Conservation (phyloP, 225 moss, liverwort and hornwort genomes). For the Polytrichum formosum region DNA sequence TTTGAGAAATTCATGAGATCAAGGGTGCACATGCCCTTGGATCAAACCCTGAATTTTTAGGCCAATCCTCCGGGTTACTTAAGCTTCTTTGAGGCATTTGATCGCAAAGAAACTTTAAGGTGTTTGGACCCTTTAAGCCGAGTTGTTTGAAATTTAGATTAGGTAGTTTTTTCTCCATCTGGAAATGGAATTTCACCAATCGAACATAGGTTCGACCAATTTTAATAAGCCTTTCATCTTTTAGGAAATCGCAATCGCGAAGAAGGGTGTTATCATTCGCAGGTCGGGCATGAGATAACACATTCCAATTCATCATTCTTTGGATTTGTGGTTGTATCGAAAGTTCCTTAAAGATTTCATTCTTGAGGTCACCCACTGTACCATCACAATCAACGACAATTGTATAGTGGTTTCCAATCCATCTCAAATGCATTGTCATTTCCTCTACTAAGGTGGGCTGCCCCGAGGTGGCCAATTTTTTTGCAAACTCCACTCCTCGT, state of each 20-base stretch:
- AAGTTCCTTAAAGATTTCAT: slow-evolving; percentile 21
- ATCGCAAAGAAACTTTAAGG: no score
- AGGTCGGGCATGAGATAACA: slow-evolving; percentile 29
- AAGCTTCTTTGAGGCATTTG: no score
- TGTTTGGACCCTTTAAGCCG: no score
- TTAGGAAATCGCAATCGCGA: slow-evolving; percentile 33
- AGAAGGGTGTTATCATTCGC: slow-evolving; percentile 34
- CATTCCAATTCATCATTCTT: slow-evolving; percentile 44
- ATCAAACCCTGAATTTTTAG: no score
- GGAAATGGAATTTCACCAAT: slow-evolving; percentile 37
- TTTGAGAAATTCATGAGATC: no score
- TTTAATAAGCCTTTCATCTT: slow-evolving; percentile 28
- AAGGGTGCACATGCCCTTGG: no score
- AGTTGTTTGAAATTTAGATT: no score
- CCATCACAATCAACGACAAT: slow-evolving; percentile 23
- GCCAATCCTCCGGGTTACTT: no score
- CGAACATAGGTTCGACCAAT: slow-evolving; percentile 39
- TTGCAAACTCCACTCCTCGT: slow-evolving; percentile 26
- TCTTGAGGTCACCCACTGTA: slow-evolving; percentile 32
- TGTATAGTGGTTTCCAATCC: slow-evolving; percentile 51
- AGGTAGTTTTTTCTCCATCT: slow-evolving; percentile 14
- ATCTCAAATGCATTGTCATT: slow-evolving; percentile 55
- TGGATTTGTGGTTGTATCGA: slow-evolving; percentile 41
- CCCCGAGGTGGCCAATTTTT: slow-evolving; percentile 19
- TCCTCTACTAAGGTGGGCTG: slow-evolving; percentile 21